Base-by-base conservation (phyloP, 768 basidiomycete genomes). In the Pisolithus orientalis region DNA sequence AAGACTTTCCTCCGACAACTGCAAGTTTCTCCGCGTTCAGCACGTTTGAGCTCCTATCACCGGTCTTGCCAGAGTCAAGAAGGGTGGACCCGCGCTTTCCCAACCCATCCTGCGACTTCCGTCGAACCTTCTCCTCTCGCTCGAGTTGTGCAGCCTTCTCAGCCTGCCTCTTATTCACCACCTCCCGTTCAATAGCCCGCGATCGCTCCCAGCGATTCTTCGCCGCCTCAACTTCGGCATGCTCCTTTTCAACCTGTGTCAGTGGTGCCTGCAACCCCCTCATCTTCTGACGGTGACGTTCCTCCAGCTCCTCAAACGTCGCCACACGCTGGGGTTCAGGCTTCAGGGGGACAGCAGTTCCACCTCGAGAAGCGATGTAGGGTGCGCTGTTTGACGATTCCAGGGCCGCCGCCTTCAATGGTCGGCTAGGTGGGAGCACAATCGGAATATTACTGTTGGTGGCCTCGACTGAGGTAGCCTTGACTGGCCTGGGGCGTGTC, bases 261-360 rank as follows among this genome's bases (percentile, higher is more conserved):
- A 96, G 70, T 5, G 93, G 93, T 38, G 77, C 82, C 70, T 96
- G 93, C 57, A 96, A 65, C 61, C 83, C 82, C 32, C 78, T 79
- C 73, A 96, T 79, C 70, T 90, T 89, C 70, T 88, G 84, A 46
- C 88, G 80, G 60, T 95, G 93, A 16, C 92, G 76, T 58, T 91
- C 89, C 44, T 82, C 84, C 31, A 95, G 75, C 64, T 95, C 91
- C 67, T 94, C 93, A 64, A 88, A 90, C 2, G 92, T 91, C 53
- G 82, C 80, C 27, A 84, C 79, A 14, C 87, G 83, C 39, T 72
- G 67, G 4, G 65, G 57, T 25, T 75, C 70, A 3, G 80, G 73
- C 24, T 72, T 71, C 57, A 80, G 80, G 10, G 84, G 82, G 37
- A 68, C 56, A 5, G 72, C 65, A 13, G 66, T 64, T 51, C 66